phyloP scores from a whole-genome alignment of 2,329 filamentous ascomycete genomes.

The Claviceps sp. region DNA sequence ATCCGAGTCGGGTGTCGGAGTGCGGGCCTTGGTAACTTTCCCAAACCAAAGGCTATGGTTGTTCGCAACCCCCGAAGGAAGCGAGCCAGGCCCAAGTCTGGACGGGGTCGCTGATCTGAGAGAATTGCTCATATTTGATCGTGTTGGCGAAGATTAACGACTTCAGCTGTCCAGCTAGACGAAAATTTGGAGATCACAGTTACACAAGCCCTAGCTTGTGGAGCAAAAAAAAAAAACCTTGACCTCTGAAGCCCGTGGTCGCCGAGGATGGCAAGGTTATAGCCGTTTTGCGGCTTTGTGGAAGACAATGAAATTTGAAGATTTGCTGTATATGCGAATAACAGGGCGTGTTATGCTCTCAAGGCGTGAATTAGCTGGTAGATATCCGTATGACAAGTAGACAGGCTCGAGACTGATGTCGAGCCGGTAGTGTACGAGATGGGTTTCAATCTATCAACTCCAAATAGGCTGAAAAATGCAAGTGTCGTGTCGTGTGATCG shows the following conservation, averaged over 20 bases:
- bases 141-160: neutral
- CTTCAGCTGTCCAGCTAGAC: neutral
- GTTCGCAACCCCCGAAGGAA: slow-evolving; percentile 34
- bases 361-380: slow-evolving; percentile 10
- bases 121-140: slow-evolving; percentile 33
- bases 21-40: slow-evolving; percentile 58
- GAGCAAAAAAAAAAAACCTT: neutral
- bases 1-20: slow-evolving; percentile 87
- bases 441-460: slow-evolving; percentile 8
- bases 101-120: slow-evolving; percentile 35
- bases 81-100: slow-evolving; percentile 36
- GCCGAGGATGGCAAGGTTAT: neutral
- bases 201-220: neutral
- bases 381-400: neutral
- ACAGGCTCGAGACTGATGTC: neutral
- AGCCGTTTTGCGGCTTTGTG: neutral
- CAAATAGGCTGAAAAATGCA: slow-evolving; percentile 9
- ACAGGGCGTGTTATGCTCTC: neutral
- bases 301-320: neutral
- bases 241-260: neutral
- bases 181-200: too few species aligned
- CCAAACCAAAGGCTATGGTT: slow-evolving; percentile 57
- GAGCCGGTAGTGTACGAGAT: neutral
- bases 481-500: slow-evolving; percentile 7
- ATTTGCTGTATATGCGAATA: neutral